Base-by-base conservation (phyloP, 2,329 filamentous ascomycete species). In the Neofusicoccum umdonicola region DNA sequence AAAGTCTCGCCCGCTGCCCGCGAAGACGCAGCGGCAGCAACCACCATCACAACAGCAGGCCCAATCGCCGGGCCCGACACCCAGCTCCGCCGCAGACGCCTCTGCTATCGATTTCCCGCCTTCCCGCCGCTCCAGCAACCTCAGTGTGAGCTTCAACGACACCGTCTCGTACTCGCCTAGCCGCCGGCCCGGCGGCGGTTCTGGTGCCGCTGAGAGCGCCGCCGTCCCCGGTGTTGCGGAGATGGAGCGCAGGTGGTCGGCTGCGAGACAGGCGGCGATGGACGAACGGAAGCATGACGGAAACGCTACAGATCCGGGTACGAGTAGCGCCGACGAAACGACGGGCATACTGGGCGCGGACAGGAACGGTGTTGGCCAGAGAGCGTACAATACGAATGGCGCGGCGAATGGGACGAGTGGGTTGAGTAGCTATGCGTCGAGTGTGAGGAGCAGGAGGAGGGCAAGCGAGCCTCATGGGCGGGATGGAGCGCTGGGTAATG, bases 401-500 rank as follows among this genome's bases (percentile, higher is more conserved):
- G 22, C 35, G 19, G 34, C 47, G 34, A 63, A 54, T 22, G 31
- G 34, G n/a, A 45, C 31, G 19, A 19, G 54, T 12, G 34, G 37
- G 22, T n/a, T 44, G 27, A 45, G n/a, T 11, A 45, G 48, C 48
- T 44, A 34, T 42, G 22, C 48, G 7, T 52, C 48, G 2, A 63
- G 37, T 19, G 39, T 63, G n/a, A 42, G 60, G 17, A 52, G 47
- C 4, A 52, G 60, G 22, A 45, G 56, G n/a, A 44, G 44, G 41
- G 56, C 27, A 13, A 41, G 31, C 19, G 56, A 41, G 3, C 65
- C n/a, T 34, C 72, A 50, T 22, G 45, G 60, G 4, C 37, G 27
- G 39, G 67, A 70, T 4, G 67, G 66, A 34, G 73, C 73, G 0
- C 71, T 68, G 13, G 68, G 67, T 9, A 61, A 68, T 58, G 56